Evolutionary conservation across 306 rosid genomes (phyloP), one percentile per base, ranked within the genome.

Genomic region (Leucaena leucocephala): DNA sequence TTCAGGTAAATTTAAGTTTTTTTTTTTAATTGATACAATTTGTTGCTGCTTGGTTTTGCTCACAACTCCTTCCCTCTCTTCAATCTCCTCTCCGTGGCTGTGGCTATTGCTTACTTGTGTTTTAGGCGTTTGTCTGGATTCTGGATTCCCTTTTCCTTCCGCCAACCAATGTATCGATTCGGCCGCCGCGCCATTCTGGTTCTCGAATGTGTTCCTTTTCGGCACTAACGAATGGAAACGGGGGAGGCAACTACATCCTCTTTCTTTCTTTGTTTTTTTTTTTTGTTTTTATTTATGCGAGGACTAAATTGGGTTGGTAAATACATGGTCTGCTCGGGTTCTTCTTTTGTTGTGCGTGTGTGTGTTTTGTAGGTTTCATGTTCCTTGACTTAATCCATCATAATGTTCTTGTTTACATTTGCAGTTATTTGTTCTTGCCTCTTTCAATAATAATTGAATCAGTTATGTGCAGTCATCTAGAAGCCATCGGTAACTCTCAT

Each of bases 1-100:
- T 69, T 67, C 89, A 82, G 94, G 98, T 95, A 83, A 58, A 58
- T 58, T 22, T 15, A 58, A 22, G 58, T 17, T 6, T 17, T 52
- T 8, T 27, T n/a, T 54, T 6, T 54, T 12, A 3, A 3, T 9
- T 7, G 10, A n/a, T 1, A 9, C 1, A 57, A 19, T 21, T 57
- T 3, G 5, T 19, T 3, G 62, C 34, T 57, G 62, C 33, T 10
- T 57, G 63, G 13, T 21, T 57, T 7, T 57, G 14, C 33, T 21
- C 33, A 22, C 3, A 5, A 22, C 15, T 9, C 22, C 33, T 19
- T 55, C 63, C 35, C 36, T 19, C 3, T 7, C 33, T 55, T 8
- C 62, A 19, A 55, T 55, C 12, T 19, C 33, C 62, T 55, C 35
- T 8, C 34, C 63, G 63, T 3, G 63, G 35, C 35, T 21, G 14